phyloP scores from a whole-genome alignment of 106 monocot species.

The Phalaenopsis aphrodite region DNA sequence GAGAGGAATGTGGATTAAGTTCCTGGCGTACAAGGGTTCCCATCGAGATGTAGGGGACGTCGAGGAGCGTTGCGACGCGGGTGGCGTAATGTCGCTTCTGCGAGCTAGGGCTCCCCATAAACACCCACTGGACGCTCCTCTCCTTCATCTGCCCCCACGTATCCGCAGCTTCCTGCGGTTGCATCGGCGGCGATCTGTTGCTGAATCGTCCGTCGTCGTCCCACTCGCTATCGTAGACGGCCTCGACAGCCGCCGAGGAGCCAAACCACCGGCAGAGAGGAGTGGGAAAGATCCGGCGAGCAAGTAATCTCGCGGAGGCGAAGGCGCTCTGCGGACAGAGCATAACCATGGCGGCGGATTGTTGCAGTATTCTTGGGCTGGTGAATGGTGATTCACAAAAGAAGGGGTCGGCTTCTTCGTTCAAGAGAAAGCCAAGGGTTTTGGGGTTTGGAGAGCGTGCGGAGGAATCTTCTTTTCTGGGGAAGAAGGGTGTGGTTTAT shows the following conservation, averaged over 20 bases:
- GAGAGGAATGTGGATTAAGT: constrained; percentile 59
- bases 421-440: background rate
- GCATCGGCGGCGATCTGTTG: background rate
- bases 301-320: constrained; percentile 12
- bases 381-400: background rate
- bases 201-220: constrained; percentile 19
- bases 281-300: constrained; percentile 2
- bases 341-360: constrained; percentile 6
- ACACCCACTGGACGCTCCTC: constrained; percentile 84
- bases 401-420: background rate
- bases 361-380: background rate
- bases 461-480: too few relatives aligned
- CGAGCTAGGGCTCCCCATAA: constrained; percentile 70
- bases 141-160: constrained; percentile 34
- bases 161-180: constrained; percentile 8
- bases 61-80: constrained; percentile 60
- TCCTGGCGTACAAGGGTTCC: constrained; percentile 87
- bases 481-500: too few relatives aligned
- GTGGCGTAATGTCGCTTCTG: constrained; percentile 66
- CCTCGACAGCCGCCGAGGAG: constrained; percentile 20
- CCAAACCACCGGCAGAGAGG: constrained; percentile 5
- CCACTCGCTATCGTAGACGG: constrained; percentile 46
- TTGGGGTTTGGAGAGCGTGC: too few relatives aligned
- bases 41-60: constrained; percentile 93
- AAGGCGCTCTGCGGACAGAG: background rate